Base-by-base conservation (phyloP, 768 basidiomycete genomes). In the Trametopsis cervina region DNA sequence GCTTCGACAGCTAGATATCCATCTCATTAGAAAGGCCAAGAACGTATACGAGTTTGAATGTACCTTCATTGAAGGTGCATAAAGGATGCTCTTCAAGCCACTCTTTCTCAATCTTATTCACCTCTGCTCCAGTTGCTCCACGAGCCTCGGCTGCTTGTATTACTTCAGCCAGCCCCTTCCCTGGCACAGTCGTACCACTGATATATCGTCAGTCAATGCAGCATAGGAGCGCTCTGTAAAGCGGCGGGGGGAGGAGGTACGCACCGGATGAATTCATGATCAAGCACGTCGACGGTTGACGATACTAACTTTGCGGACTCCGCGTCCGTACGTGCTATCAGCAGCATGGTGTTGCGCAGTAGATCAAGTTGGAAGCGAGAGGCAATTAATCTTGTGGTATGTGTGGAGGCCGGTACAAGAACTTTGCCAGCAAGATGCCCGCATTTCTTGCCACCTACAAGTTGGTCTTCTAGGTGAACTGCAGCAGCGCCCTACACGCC, bases 381-480 rank as follows among this genome's bases (percentile, higher is more conserved):
- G 10, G 93, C 80, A 53, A 90, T 71, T 44, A 97, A 79, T 22
- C 94, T 81, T 18, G 87, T 85, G 52, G 89, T 71, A 59, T 94
- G 92, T 12, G 89, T 85, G 15, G 86, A 86, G 9, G 87, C 81
- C 11, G 94, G 94, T 2, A 96, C 93, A 47, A 97, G 76, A 21
- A 95, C 90, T 66, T 96, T 95, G 44, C 92, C 92, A 12, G 84
- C 85, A 59, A 93, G 73, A 70, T 93, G 90, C 22, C 91, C 89
- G 62, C 90, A 91, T 78, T 96, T 94, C 71, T 96, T 96, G 22
- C 89, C 89, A 24, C 94, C 94, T 54, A 94, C 89, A 5, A 95
- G 73, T 62, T 95, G 91, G 66, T 97, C 94, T 63, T 97, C 94
- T 18, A 96, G 65, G 64, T 97, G 94, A 42, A 97, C 86, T 13